Conservation (phyloP, 495 filamentous ascomycete genomes). For the Acidomyces sp. region DNA sequence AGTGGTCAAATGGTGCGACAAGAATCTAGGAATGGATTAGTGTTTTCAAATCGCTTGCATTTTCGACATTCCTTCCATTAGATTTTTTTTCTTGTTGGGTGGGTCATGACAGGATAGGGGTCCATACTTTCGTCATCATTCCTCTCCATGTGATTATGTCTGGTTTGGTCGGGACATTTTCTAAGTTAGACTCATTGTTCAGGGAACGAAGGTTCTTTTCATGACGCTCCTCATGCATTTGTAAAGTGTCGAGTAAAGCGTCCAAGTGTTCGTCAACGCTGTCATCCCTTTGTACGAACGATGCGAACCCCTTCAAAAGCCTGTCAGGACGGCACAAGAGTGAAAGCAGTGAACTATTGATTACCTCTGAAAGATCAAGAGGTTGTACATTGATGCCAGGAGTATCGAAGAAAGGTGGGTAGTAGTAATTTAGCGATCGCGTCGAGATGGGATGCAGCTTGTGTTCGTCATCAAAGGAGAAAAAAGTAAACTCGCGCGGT, state of each 20-base stretch:
- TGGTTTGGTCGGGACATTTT: slow-evolving; percentile 48
- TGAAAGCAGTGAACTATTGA: too few species aligned
- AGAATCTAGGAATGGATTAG: slow-evolving; percentile 48
- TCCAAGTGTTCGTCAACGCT: slow-evolving; percentile 76
- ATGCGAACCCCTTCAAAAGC: too few species aligned
- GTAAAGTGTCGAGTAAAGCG: slow-evolving; percentile 63
- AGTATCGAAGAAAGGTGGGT: slow-evolving; percentile 55
- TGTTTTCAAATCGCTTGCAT: too few species aligned
- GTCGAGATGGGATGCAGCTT: slow-evolving; percentile 55
- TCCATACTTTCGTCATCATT: slow-evolving; percentile 91
- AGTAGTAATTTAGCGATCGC: slow-evolving; percentile 75
- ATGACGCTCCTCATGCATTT: slow-evolving; percentile 11
- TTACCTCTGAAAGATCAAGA: slow-evolving; percentile 50
- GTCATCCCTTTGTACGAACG: slow-evolving; percentile 72
- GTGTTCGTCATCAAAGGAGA: slow-evolving; percentile 80
- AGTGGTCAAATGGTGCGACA: slow-evolving; percentile 64
- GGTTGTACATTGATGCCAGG: not conserved
- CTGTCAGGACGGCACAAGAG: too few species aligned
- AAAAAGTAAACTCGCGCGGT: slow-evolving; percentile 67
- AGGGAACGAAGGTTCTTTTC: slow-evolving; percentile 28
- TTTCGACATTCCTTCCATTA: too few species aligned
- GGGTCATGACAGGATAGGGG: too few species aligned
- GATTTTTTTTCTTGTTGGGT: too few species aligned
- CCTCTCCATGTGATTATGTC: slow-evolving; percentile 90
- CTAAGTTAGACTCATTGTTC: slow-evolving; percentile 50